Percentiles rank a stretch among this genome's conserved stretches.
Evolutionary conservation across 2,329 filamentous ascomycete species (phyloP).

Genomic region (Xylariomycetidae sp.): DNA sequence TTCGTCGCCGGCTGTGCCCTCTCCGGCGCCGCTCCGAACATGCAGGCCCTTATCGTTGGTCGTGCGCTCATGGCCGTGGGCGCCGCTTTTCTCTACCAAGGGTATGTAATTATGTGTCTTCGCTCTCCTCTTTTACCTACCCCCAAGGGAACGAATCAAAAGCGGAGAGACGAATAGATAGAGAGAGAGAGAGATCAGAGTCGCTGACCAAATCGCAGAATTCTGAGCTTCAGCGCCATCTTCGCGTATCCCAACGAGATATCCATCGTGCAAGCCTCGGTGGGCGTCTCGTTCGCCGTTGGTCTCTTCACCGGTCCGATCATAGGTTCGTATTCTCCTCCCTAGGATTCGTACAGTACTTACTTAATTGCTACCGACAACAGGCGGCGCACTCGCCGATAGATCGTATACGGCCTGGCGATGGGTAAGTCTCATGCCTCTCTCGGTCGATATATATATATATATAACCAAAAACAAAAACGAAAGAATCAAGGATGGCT

Average conservation of each 20-base stretch:
- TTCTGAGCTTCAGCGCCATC: conserved; percentile 16
- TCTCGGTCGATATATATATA: too few relatives aligned
- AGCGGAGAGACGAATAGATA: too few relatives aligned
- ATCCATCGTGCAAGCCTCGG: conserved; percentile 10
- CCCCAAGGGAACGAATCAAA: too few relatives aligned
- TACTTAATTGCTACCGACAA: conserved; percentile 12
- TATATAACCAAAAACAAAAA: too few relatives aligned
- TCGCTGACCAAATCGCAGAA: conserved; percentile 1
- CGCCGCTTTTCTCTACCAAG: conserved; percentile 26
- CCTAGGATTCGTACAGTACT: conserved; percentile 17
- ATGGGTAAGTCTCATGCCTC: conserved; percentile 21
- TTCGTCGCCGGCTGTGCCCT: conserved; percentile 25
- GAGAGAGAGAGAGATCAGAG: too few relatives aligned
- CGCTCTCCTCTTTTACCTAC: too few relatives aligned
- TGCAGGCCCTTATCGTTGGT: conserved; percentile 27
- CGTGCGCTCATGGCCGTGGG: conserved; percentile 28
- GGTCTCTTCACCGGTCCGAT: conserved; percentile 20
- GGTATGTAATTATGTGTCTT: conserved; percentile 23
- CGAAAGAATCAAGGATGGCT: too few relatives aligned
- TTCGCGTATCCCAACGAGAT: conserved; percentile 16
- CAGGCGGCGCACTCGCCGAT: conserved; percentile 28
- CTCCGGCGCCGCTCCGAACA: conserved; percentile 24
- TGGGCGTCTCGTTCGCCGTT: conserved; percentile 22
- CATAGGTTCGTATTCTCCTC: conserved; percentile 22
- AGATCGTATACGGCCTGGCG: conserved; percentile 35